Evolutionary conservation across 2,329 filamentous ascomycete genomes (phyloP).

Genomic region (Arthrinium puccinioides): DNA sequence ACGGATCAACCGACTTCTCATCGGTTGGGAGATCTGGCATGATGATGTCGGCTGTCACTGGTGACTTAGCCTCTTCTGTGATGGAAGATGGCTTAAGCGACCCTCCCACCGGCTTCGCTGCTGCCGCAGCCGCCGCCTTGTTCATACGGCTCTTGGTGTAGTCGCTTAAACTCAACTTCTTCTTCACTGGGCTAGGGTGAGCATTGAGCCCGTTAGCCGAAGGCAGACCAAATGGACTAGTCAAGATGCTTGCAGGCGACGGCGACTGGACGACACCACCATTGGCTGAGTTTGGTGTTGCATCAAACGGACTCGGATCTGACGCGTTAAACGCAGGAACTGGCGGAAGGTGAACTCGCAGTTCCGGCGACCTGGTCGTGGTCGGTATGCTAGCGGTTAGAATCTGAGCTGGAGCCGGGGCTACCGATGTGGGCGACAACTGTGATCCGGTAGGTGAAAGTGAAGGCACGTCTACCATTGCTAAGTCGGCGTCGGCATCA

Average conservation of each 20-base stretch:
- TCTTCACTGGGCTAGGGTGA: slow-evolving; percentile 55
- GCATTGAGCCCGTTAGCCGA: slow-evolving; percentile 34
- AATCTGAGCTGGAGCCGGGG: slow-evolving; percentile 1
- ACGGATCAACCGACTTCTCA: slow-evolving; percentile 21
- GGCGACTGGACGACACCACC: slow-evolving; percentile 42
- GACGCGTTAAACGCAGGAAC: slow-evolving; percentile 41
- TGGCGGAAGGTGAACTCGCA: slow-evolving; percentile 49
- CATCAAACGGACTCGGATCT: slow-evolving; percentile 24
- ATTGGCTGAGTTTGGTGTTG: slow-evolving; percentile 40
- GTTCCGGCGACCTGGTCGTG: slow-evolving; percentile 13
- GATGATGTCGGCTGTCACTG: slow-evolving; percentile 22
- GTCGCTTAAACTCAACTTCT: slow-evolving; percentile 60
- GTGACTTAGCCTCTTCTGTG: slow-evolving; percentile 32
- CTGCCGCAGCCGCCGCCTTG: slow-evolving; percentile 34
- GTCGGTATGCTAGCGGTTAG: slow-evolving; percentile 5
- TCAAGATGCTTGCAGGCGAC: slow-evolving; percentile 30
- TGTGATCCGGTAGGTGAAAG: slow-evolving; percentile 18
- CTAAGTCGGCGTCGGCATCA: slow-evolving; percentile 13
- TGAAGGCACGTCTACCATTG: slow-evolving; percentile 26
- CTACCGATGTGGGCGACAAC: too few relatives aligned
- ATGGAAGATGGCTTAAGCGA: slow-evolving; percentile 30
- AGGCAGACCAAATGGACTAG: slow-evolving; percentile 33
- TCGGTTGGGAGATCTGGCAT: slow-evolving; percentile 25
- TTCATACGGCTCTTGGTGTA: slow-evolving; percentile 54
- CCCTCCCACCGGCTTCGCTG: slow-evolving; percentile 29